Conservation (phyloP, 257 asterid species). For the Solanum neorickii region DNA sequence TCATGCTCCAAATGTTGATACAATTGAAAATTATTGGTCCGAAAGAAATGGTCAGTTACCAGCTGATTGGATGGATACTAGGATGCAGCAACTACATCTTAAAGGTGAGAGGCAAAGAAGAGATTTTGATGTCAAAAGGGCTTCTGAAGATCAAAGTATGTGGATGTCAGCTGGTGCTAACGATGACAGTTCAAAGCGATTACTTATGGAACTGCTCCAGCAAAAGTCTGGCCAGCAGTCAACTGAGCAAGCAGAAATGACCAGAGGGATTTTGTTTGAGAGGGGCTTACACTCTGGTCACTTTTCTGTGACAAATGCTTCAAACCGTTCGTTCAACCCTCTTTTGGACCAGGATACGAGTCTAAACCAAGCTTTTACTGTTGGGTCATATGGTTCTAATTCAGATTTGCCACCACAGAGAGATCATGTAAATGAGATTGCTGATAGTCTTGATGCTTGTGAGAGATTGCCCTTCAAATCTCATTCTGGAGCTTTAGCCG, state of each 20-base stretch:
- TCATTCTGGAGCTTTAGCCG: constrained; percentile 34
- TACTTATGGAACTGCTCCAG: constrained; percentile 86
- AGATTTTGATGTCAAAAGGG: constrained; percentile 52
- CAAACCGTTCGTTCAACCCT: constrained; percentile 30
- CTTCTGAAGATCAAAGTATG: constrained; percentile 62
- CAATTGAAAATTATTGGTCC: constrained; percentile 53
- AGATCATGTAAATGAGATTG: constrained; percentile 27
- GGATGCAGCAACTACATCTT: constrained; percentile 59
- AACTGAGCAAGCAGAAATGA: constrained; percentile 35
- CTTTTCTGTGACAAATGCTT: constrained; percentile 33
- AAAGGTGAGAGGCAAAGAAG: constrained; percentile 62
- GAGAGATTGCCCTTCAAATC: constrained; percentile 45
- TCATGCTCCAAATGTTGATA: constrained; percentile 37
- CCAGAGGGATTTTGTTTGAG: constrained; percentile 36
- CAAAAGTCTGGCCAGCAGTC: constrained; percentile 61
- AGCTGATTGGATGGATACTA: constrained; percentile 67
- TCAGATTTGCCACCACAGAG: constrained; percentile 39
- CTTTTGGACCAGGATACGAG: constrained; percentile 45
- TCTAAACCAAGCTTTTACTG: constrained; percentile 28
- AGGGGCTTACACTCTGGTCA: constrained; percentile 43
- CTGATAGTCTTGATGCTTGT: constrained; percentile 24
- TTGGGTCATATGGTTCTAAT: constrained; percentile 53
- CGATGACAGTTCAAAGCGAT: constrained; percentile 88
- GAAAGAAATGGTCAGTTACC: constrained; percentile 54
- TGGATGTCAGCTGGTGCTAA: constrained; percentile 91